These are phyloP conservation scores for Solanum paucissectum DNA, from an alignment of 257 asterid species.

Conservation along the genomic window DNA sequence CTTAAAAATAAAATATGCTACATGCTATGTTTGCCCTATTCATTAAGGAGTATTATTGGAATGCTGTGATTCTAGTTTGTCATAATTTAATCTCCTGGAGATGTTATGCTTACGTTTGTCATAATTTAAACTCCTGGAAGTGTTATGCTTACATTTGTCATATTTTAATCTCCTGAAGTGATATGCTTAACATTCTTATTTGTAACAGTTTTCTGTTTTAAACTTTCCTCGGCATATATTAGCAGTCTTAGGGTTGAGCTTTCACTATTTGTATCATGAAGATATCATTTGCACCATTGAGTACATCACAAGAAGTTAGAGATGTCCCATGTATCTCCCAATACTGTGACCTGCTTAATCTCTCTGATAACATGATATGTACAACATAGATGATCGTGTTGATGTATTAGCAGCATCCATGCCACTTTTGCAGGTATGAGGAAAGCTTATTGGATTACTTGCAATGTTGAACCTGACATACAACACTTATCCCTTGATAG, in stretches of 20 bases:
- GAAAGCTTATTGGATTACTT: conserved; percentile 80
- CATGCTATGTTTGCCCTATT: not conserved
- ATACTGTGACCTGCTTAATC: not conserved
- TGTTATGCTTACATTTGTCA: not conserved
- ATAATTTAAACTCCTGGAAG: not conserved
- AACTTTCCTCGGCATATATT: not conserved
- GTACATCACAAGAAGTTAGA: not conserved
- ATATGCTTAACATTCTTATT: not conserved
- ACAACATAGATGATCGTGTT: not conserved
- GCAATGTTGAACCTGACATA: conserved; percentile 82
- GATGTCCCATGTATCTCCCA: not conserved
- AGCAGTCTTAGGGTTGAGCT: not conserved
- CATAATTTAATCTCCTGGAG: not conserved
- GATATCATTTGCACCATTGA: not conserved
- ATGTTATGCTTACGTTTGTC: not conserved
- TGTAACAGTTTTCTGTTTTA: not conserved
- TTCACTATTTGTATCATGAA: not conserved
- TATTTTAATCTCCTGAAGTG: not conserved
- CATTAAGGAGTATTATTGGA: not conserved
- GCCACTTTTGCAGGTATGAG: conserved; percentile 55
- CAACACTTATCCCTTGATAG: conserved; percentile 87
- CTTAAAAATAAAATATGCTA: not conserved
- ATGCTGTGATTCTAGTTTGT: not conserved
- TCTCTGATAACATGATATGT: not conserved
- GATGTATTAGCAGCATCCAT: not conserved